phyloP scores from a whole-genome alignment of 306 rosid genomes.

The Rosa rugosa region DNA sequence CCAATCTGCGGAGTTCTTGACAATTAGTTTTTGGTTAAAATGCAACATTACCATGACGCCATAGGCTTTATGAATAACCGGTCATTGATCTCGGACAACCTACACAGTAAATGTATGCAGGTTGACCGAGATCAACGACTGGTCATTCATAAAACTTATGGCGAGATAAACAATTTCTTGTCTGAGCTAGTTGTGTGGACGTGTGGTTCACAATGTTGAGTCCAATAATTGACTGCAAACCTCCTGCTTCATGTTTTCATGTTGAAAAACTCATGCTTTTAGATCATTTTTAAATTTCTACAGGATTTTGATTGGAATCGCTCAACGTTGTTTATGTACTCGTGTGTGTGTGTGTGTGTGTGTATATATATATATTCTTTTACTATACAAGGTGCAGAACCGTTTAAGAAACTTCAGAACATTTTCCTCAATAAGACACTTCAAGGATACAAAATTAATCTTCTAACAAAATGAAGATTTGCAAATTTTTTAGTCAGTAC shows the following conservation, averaged over 20 bases:
- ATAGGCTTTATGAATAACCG: neutral
- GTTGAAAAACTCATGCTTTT: neutral
- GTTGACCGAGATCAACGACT: neutral
- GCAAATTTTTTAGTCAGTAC: neutral
- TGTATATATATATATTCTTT: neutral
- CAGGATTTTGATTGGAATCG: neutral
- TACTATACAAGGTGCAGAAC: neutral
- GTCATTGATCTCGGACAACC: neutral
- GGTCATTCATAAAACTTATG: neutral
- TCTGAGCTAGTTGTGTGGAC: neutral
- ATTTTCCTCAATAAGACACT: neutral
- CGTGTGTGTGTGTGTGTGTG: neutral
- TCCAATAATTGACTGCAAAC: neutral
- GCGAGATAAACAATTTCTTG: neutral
- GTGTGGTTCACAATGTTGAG: neutral
- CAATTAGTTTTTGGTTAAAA: neutral
- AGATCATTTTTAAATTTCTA: neutral
- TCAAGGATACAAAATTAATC: neutral
- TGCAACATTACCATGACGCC: neutral
- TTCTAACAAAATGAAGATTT: neutral
- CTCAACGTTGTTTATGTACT: neutral
- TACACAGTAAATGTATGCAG: neutral
- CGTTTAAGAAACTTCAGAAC: neutral
- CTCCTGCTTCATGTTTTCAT: neutral
- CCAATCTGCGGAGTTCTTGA: neutral